A percentile compares a stretch with the other conserved stretches of the same genome.
Conservation (phyloP, 2,329 filamentous ascomycete species). For the Paramyrothecium roridum region DNA sequence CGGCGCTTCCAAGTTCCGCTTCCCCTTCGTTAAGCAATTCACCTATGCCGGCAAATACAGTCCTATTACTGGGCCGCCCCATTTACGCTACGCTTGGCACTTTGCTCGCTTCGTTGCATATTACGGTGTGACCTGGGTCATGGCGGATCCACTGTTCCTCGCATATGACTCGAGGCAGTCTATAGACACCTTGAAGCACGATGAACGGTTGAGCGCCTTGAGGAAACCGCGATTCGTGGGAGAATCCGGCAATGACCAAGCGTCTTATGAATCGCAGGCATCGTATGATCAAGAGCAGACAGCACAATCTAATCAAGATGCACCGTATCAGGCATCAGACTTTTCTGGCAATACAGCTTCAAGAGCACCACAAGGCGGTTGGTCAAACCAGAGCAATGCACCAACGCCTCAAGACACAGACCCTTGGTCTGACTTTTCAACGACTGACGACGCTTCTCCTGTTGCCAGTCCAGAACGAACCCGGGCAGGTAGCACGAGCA, state of each 20-base stretch:
- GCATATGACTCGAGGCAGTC: conserved; percentile 12
- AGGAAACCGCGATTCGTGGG: neutral
- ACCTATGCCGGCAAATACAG: conserved; percentile 16
- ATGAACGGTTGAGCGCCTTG: neutral
- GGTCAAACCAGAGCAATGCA: neutral
- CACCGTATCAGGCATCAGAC: neutral
- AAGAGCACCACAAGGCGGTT: neutral
- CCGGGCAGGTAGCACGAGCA: conserved; percentile 9
- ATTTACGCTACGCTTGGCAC: conserved; percentile 32
- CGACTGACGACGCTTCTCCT: conserved; percentile 42
- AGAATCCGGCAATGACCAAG: neutral
- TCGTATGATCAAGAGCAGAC: neutral
- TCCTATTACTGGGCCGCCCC: conserved; percentile 22
- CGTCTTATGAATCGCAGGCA: too few relatives aligned
- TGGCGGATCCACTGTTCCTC: conserved; percentile 21
- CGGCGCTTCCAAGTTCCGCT: conserved; percentile 30
- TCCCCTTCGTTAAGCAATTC: conserved; percentile 34
- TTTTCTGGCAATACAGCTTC: neutral
- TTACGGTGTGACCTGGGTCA: conserved; percentile 18
- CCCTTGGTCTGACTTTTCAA: conserved; percentile 21
- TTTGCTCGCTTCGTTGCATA: conserved; percentile 29
- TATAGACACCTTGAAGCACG: neutral
- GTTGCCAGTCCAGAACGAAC: conserved; percentile 27
- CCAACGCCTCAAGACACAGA: conserved; percentile 3
- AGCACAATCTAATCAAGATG: neutral